phyloP scores from a whole-genome alignment of 2,329 filamentous ascomycete species.

The Penicillium sp. region DNA sequence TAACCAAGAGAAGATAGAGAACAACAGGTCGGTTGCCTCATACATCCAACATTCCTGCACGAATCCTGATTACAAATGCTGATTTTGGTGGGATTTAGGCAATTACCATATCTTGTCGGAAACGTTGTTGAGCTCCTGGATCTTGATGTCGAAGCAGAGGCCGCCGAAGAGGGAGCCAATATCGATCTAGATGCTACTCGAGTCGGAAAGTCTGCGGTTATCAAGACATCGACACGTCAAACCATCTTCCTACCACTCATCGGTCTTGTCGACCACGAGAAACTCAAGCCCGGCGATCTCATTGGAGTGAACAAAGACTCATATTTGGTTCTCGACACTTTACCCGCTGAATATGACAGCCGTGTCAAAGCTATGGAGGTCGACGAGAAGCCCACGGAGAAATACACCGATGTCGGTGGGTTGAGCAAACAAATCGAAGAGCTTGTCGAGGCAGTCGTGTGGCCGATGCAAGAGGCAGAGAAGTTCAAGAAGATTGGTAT shows the following conservation, averaged over 20 bases:
- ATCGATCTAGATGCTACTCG: slow-evolving; percentile 96
- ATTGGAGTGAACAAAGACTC: slow-evolving; percentile 99
- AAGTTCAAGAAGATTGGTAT: slow-evolving; percentile 99
- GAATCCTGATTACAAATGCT: slow-evolving; percentile 11
- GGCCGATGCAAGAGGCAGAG: slow-evolving; percentile 99
- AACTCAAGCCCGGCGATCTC: slow-evolving; percentile 89
- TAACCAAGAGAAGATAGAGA: slow-evolving; percentile 97
- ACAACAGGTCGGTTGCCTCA: slow-evolving; percentile 74
- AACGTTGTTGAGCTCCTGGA: slow-evolving; percentile 98
- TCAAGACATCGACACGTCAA: slow-evolving; percentile 97
- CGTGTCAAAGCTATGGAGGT: slow-evolving; percentile 99
- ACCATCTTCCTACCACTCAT: slow-evolving; percentile 98
- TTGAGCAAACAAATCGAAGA: slow-evolving; percentile 99
- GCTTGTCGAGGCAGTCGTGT: slow-evolving; percentile 95
- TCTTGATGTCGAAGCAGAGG: slow-evolving; percentile 92
- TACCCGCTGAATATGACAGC: slow-evolving; percentile 97
- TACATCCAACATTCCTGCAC: not conserved
- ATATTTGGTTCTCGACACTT: slow-evolving; percentile 91
- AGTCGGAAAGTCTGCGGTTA: slow-evolving; percentile 96
- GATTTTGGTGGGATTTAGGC: slow-evolving; percentile 50
- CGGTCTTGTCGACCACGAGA: slow-evolving; percentile 90
- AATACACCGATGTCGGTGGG: slow-evolving; percentile 96
- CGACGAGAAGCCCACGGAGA: slow-evolving; percentile 98
- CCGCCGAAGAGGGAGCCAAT: slow-evolving; percentile 95
- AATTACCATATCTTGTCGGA: slow-evolving; percentile 95